Base-by-base conservation (phyloP, 805 yeast genomes). In the Metschnikowia henanensis region DNA sequence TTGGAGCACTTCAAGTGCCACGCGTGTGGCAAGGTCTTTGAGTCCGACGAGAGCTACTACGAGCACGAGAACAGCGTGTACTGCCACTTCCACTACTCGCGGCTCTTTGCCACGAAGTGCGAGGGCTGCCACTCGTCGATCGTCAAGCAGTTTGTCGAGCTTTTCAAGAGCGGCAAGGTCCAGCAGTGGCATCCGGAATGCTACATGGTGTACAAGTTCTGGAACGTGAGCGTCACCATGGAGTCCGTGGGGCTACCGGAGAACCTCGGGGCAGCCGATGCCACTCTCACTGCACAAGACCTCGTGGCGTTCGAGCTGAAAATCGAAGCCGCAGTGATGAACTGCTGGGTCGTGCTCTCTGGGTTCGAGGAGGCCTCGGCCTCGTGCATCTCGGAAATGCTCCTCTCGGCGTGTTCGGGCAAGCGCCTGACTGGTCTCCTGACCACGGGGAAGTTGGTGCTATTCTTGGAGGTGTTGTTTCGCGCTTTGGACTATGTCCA, bases 131-230 rank as follows among this genome's bases (percentile, higher is more conserved):
- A 83, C 45, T 83, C 87, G 29, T 87, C 97, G 1, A 94, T 95
- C 40, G 78, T 95, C 29, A 90, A 90, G 60, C 98, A 94, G 60
- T 94, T 90, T 64, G 96, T 92, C 29, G 97, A 92, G 63, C 81
- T 92, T 35, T 87, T 81, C 48, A 76, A 94, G 53, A 96, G 97
- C 39, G 97, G 97, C 18, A 77, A 84, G 53, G 84, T 87, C 46
- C 96, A 91, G 62, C 95, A 89, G 61, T 94, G 99, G 99, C 99
- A 94, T 65, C 98, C 97, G 1, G 98, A 95, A 62, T 94, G 99
- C 70, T 94, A 90, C 61, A 95, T 95, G 90, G 95, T 94, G 37
- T 91, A 87, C 70, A 91, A 91, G 64, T 91, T 89, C 58, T 94
- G 99, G 99, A 90, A 89, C 60, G 95, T 91, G 17, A 77, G 83